Conservation (phyloP, 306 rosid species). For the Dryas drummondii region DNA sequence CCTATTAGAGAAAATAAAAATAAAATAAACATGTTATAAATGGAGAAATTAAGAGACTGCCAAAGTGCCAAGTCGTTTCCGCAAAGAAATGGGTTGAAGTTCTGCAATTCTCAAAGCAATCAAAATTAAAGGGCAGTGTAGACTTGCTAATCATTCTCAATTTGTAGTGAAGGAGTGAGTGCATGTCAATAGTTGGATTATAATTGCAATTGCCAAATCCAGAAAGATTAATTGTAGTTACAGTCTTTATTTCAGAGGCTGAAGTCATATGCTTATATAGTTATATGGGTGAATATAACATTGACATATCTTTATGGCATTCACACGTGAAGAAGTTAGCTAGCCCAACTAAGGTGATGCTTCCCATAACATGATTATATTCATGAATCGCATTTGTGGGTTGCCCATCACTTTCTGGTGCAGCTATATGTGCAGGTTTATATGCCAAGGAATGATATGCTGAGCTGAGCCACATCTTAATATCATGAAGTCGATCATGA, state of each 20-base stretch:
- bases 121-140: constrained; percentile 23
- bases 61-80: not conserved
- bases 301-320: constrained; percentile 26
- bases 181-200: constrained; percentile 33
- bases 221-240: constrained; percentile 20
- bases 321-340: constrained; percentile 34
- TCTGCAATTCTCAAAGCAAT: not conserved
- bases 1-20: no score
- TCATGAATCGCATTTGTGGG: constrained; percentile 39
- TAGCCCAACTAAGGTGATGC: constrained; percentile 43
- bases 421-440: constrained; percentile 27
- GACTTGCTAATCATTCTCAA: constrained; percentile 16
- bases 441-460: constrained; percentile 25
- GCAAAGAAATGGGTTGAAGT: not conserved
- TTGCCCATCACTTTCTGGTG: constrained; percentile 47
- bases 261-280: constrained; percentile 25
- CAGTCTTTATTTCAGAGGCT: no score
- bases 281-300: constrained; percentile 13
- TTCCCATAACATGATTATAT: constrained; percentile 41
- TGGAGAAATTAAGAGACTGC: no score
- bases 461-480: not conserved
- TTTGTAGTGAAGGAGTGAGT: no score
- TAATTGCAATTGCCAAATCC: constrained; percentile 35
- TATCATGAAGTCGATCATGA: constrained; percentile 18
- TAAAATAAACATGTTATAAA: no score